Percentiles rank a stretch among this genome's conserved stretches.
These are phyloP conservation scores for Emmonsiellopsis sp. DNA, from an alignment of 2,329 filamentous ascomycete species.

Conservation along the genomic window DNA sequence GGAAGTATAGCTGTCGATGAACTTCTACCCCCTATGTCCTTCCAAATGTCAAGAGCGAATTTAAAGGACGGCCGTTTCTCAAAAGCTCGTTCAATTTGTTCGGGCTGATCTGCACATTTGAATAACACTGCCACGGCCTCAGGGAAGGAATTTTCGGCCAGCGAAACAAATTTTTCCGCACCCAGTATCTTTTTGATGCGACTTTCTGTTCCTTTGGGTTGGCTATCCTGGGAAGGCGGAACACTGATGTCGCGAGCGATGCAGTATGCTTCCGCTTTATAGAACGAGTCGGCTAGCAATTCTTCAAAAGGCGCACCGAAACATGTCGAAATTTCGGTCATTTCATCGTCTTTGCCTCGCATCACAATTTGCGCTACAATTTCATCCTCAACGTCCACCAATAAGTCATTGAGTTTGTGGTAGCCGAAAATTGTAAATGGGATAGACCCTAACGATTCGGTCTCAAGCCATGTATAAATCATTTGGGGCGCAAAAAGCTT, in stretches of 20 bases:
- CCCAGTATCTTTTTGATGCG: conserved; percentile 62
- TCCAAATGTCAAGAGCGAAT: conserved; percentile 55
- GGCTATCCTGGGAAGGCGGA: conserved; percentile 31
- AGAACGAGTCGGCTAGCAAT: conserved; percentile 60
- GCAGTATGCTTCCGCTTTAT: conserved; percentile 72
- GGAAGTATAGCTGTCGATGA: conserved; percentile 58
- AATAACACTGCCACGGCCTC: conserved; percentile 70
- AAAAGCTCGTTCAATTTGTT: conserved; percentile 60
- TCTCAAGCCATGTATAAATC: conserved; percentile 79
- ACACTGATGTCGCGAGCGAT: conserved; percentile 63
- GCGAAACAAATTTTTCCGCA: conserved; percentile 51
- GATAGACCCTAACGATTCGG: conserved; percentile 57
- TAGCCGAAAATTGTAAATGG: conserved; percentile 85
- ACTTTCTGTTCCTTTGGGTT: conserved; percentile 51
- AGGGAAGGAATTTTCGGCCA: conserved; percentile 61
- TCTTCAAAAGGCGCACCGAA: conserved; percentile 47
- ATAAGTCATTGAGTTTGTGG: conserved; percentile 54
- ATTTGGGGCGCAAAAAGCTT: conserved; percentile 78
- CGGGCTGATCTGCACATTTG: conserved; percentile 67
- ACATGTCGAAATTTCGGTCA: conserved; percentile 49
- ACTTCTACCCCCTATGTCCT: conserved; percentile 59
- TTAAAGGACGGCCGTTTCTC: conserved; percentile 48
- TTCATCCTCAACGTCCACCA: conserved; percentile 65
- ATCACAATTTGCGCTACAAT: conserved; percentile 72
- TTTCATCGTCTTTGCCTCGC: conserved; percentile 59